A percentile compares a stretch with the other conserved stretches of the same genome.
These are phyloP conservation scores for Botryosphaeria dothidea DNA, from an alignment of 2,329 filamentous ascomycete species.

Conservation along the genomic window DNA sequence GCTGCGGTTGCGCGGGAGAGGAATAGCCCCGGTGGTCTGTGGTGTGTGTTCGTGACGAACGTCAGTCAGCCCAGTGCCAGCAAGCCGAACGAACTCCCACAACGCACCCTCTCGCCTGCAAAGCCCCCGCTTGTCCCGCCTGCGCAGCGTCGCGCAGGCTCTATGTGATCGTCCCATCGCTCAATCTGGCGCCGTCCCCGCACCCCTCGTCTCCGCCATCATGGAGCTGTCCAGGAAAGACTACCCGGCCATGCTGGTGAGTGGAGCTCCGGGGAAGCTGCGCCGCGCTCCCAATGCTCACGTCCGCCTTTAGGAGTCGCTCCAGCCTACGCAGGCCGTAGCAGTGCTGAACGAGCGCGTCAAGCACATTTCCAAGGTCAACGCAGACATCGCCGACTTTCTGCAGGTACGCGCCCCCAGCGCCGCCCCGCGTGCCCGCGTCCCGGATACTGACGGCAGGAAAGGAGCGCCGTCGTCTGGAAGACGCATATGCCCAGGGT, in stretches of 20 bases:
- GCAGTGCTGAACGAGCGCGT: slow-evolving; percentile 82
- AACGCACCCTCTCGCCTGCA: not conserved
- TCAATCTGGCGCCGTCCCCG: slow-evolving; percentile 13
- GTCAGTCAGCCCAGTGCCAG: slow-evolving; percentile 17
- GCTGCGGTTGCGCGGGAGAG: slow-evolving; percentile 16
- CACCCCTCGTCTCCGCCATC: slow-evolving; percentile 22
- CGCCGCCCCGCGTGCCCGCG: slow-evolving; percentile 1
- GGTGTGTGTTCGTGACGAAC: slow-evolving; percentile 16
- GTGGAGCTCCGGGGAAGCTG: slow-evolving; percentile 37
- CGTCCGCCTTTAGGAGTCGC: slow-evolving; percentile 61
- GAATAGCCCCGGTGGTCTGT: slow-evolving; percentile 17
- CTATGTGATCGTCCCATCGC: slow-evolving; percentile 16
- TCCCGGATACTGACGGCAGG: slow-evolving; percentile 15
- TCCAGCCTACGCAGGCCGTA: slow-evolving; percentile 81
- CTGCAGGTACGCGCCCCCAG: slow-evolving; percentile 69
- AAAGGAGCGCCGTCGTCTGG: slow-evolving; percentile 90
- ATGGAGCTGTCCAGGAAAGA: slow-evolving; percentile 77
- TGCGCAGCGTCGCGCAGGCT: slow-evolving; percentile 15
- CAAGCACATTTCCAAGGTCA: slow-evolving; percentile 81
- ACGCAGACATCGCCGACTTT: slow-evolving; percentile 93
- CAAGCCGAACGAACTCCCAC: not conserved
- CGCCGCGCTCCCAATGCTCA: slow-evolving; percentile 29
- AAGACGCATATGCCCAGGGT: slow-evolving; percentile 83
- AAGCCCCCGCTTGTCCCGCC: slow-evolving; percentile 5
- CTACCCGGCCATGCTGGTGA: slow-evolving; percentile 93